Conservation (phyloP, 768 basidiomycete genomes). For the Tricholoma sp. region DNA sequence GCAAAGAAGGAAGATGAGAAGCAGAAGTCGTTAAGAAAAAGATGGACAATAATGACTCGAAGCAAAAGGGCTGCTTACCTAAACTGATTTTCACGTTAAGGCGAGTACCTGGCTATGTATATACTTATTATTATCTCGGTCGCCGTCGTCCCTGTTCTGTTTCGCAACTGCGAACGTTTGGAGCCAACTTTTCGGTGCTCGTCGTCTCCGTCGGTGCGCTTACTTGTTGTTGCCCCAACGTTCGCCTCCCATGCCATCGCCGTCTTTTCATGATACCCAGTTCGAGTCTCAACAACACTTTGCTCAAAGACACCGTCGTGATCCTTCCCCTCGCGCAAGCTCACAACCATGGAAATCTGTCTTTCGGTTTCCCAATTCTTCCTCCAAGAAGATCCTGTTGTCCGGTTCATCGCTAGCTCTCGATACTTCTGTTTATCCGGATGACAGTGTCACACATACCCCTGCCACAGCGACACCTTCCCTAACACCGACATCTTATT, state of each 20-base stretch:
- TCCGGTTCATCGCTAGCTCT: slow-evolving; percentile 42
- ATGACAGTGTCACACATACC: slow-evolving; percentile 31
- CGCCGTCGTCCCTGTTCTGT: background rate
- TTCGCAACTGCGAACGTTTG: background rate
- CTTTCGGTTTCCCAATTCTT: slow-evolving; percentile 61
- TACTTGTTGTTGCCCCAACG: background rate
- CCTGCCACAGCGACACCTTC: slow-evolving; percentile 43
- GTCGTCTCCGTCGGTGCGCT: background rate
- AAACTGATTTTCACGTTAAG: slow-evolving; percentile 2
- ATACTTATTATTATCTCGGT: too few relatives aligned
- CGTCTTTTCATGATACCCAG: slow-evolving; percentile 11
- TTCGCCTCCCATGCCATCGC: slow-evolving; percentile 17
- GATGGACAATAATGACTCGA: background rate
- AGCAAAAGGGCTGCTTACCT: background rate
- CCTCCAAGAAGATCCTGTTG: slow-evolving; percentile 51
- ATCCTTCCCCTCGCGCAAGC: slow-evolving; percentile 20
- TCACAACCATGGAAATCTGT: slow-evolving; percentile 63
- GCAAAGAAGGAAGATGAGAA: background rate
- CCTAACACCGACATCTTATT: slow-evolving; percentile 49
- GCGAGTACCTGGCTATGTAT: too few relatives aligned
- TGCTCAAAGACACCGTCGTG: slow-evolving; percentile 9
- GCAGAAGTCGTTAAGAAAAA: background rate
- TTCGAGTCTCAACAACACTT: slow-evolving; percentile 16
- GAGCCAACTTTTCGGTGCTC: background rate
- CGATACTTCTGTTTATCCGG: slow-evolving; percentile 40